Evolutionary conservation across 768 basidiomycete genomes (phyloP), one percentile per base, ranked within the genome.

Genomic region (Pulveroboletus sp.): DNA sequence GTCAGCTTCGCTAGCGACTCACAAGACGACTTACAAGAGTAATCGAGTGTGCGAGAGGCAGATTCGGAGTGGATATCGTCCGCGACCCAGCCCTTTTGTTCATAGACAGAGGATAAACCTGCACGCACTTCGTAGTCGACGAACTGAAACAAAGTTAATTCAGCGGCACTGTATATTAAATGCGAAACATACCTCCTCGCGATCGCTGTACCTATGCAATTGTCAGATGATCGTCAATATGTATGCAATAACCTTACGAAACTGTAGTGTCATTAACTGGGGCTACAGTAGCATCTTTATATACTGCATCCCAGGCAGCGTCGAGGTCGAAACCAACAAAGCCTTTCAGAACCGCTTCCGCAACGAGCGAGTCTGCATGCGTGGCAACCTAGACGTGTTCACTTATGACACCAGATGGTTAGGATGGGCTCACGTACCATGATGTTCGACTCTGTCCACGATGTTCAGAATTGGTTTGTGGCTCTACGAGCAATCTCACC

Each of bases 41-140:
- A 90, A 59, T 83, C 87, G 6, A 91, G 72, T 0, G 87, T 92
- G 41, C 89, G 75, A 14, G 86, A 89, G 13, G 78, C 88, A 27
- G 87, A 79, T 59, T 91, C 89, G 1, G 86, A 84, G 61, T 91
- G 88, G 15, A 86, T 65, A 53, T 92, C 87, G 47, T 82, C 75
- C 1, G 84, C 89, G 1, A 91, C 89, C 81, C 83, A 92, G 8
- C 87, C 89, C 15, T 78, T 74, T 24, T 73, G 62, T 28, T 70
- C 76, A 56, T 89, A 92, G n/a, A 80, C 78, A 0, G 83, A 79
- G 0, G 81, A 79, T 18, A 91, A 68, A 0, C 89, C 89, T 0
- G 89, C 89, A 27, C 89, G 81, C 7, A 82, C 89, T 75, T 92
- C 89, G 57, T 86, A 88, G 39, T 85, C 83, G 1, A 89, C 84